Evolutionary conservation across 306 rosid genomes (phyloP).

Genomic region (Dalbergia oliveri): DNA sequence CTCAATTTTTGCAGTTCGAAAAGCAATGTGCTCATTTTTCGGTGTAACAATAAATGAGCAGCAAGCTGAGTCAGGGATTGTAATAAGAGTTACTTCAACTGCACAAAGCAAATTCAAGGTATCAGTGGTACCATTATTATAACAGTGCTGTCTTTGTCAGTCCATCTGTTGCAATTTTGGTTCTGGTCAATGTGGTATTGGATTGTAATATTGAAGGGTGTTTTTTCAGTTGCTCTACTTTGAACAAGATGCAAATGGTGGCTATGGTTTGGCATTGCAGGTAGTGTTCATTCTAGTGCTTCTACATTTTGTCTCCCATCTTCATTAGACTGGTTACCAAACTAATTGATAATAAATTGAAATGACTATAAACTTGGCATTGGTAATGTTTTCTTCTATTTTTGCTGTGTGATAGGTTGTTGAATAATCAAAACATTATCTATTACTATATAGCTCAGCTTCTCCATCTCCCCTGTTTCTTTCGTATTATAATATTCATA

Average conservation of each 20-base stretch:
- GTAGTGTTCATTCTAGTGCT: slow-evolving; percentile 51
- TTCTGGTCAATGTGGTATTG: slow-evolving; percentile 35
- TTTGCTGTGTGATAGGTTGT: slow-evolving; percentile 32
- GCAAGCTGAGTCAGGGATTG: slow-evolving; percentile 92
- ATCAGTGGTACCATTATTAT: slow-evolving; percentile 24
- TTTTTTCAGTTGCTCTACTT: slow-evolving; percentile 92
- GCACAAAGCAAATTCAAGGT: slow-evolving; percentile 99
- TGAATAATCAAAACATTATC: slow-evolving; percentile 22
- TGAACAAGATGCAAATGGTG: slow-evolving; percentile 83
- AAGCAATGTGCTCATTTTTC: slow-evolving; percentile 97
- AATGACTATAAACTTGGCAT: slow-evolving; percentile 4
- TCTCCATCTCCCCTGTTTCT: neutral
- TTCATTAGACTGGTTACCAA: slow-evolving; percentile 32
- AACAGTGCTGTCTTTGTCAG: neutral
- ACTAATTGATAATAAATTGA: no score
- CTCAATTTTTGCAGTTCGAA: slow-evolving; percentile 77
- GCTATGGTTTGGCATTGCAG: slow-evolving; percentile 95
- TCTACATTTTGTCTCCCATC: slow-evolving; percentile 18
- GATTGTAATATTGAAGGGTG: slow-evolving; percentile 44
- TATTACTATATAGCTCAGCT: neutral
- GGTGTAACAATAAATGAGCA: slow-evolving; percentile 90
- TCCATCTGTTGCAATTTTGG: slow-evolving; percentile 33
- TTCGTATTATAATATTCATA: slow-evolving; percentile 31
- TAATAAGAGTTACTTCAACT: slow-evolving; percentile 83
- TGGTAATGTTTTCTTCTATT: slow-evolving; percentile 7